Evolutionary conservation across 495 filamentous ascomycete genomes (phyloP).

Genomic region (Hypoxylon fuscum): DNA sequence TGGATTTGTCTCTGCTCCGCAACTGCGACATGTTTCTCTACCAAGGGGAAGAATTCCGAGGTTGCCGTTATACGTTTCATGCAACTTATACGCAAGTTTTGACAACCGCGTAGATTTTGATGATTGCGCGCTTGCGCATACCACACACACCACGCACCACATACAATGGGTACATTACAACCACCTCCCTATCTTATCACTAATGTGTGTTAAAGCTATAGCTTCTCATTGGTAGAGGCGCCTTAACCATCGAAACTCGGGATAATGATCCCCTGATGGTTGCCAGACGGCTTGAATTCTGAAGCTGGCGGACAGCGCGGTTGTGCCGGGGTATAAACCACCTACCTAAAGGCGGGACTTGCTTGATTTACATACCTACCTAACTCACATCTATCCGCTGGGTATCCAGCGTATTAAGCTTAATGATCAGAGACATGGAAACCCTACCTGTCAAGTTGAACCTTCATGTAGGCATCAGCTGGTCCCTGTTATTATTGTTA

Average conservation of each 20-base stretch:
- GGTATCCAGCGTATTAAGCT: slow-evolving; percentile 9
- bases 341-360: background rate
- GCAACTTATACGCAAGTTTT: slow-evolving; percentile 25
- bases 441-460: slow-evolving; percentile 10
- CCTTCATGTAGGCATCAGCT: too few species aligned
- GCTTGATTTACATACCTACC: background rate
- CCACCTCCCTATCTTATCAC: slow-evolving; percentile 27
- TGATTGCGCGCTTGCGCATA: slow-evolving; percentile 30
- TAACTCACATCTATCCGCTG: background rate
- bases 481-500: slow-evolving; percentile 23
- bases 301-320: slow-evolving; percentile 33
- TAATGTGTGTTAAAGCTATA: slow-evolving; percentile 22
- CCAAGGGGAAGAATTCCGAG: slow-evolving; percentile 2
- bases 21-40: slow-evolving; percentile 10
- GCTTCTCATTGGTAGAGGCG: slow-evolving; percentile 27
- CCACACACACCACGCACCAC: slow-evolving; percentile 6
- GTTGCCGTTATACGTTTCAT: slow-evolving; percentile 1
- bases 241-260: slow-evolving; percentile 16
- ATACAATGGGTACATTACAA: background rate
- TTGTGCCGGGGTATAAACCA: slow-evolving; percentile 2
- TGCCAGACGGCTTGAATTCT: slow-evolving; percentile 20
- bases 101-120: slow-evolving; percentile 27
- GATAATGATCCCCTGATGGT: slow-evolving; percentile 26
- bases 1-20: slow-evolving; percentile 9
- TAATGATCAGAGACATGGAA: slow-evolving; percentile 4